phyloP scores from a whole-genome alignment of 148 eudicot species.

The Camellia lanceoleosa region DNA sequence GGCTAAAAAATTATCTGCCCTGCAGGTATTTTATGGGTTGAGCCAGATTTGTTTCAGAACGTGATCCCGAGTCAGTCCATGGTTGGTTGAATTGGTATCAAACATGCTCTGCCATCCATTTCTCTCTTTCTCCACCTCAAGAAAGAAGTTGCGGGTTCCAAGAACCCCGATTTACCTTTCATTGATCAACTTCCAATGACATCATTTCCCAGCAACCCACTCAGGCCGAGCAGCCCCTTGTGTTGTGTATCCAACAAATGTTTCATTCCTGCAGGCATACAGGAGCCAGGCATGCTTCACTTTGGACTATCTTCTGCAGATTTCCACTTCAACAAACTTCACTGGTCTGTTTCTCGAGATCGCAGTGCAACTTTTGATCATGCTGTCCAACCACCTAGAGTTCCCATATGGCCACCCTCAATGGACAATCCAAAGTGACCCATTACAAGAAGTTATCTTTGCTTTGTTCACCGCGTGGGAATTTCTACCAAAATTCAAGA shows the following conservation, averaged over 20 bases:
- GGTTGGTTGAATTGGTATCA: constrained; percentile 67
- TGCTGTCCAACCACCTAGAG: constrained; percentile 25
- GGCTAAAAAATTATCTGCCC: constrained; percentile 9
- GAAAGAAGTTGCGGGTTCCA: constrained; percentile 61
- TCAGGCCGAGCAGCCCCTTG: constrained; percentile 43
- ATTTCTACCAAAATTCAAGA: constrained; percentile 29
- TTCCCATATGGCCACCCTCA: constrained; percentile 11
- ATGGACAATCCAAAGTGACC: constrained; percentile 21
- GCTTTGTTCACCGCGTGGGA: constrained; percentile 56
- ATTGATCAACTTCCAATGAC: constrained; percentile 34
- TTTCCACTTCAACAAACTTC: constrained; percentile 40
- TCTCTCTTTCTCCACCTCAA: constrained; percentile 58
- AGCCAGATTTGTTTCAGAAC: constrained; percentile 62
- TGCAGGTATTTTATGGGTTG: constrained; percentile 80
- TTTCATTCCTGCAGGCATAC: constrained; percentile 60
- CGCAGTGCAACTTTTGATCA: constrained; percentile 24
- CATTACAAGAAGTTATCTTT: constrained; percentile 35
- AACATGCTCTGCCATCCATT: constrained; percentile 46
- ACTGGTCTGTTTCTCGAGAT: constrained; percentile 32
- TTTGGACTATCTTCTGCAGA: constrained; percentile 32
- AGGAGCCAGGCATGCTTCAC: constrained; percentile 85
- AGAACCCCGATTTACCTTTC: constrained; percentile 45
- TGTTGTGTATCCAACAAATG: constrained; percentile 37
- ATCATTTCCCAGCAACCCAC: constrained; percentile 32
- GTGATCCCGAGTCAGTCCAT: constrained; percentile 66